Conservation (phyloP, 768 basidiomycete genomes). For the Paxillus ammoniavirescens region DNA sequence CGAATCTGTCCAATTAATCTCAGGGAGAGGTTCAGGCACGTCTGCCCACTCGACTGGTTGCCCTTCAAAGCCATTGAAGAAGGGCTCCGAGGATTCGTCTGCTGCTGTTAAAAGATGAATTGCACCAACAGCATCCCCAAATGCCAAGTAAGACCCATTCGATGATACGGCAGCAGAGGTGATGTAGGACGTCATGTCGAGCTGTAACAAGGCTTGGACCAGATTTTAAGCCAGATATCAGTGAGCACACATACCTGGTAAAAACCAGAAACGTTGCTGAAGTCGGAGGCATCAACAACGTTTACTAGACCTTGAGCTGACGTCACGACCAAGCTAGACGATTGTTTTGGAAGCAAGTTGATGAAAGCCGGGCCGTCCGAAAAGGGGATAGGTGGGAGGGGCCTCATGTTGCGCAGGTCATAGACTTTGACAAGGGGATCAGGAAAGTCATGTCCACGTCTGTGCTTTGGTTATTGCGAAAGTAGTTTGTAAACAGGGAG, state of each 20-base stretch:
- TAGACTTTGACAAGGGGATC: constrained; percentile 94
- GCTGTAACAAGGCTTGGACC: constrained; percentile 36
- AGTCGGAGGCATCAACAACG: constrained; percentile 77
- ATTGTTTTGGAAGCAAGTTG: constrained; percentile 71
- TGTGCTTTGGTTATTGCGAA: constrained; percentile 31
- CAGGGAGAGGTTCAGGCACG: constrained; percentile 59
- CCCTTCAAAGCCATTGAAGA: constrained; percentile 90
- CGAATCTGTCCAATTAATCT: constrained; percentile 77
- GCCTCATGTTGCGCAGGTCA: constrained; percentile 79
- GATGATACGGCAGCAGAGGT: constrained; percentile 81
- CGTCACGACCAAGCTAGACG: constrained; percentile 70
- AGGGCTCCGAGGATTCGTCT: constrained; percentile 52
- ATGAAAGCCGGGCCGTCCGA: constrained; percentile 86
- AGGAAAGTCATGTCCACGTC: constrained; percentile 83
- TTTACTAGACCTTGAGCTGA: constrained; percentile 84
- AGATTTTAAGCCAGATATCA: not conserved
- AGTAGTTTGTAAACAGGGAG: not conserved
- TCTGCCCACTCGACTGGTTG: constrained; percentile 86
- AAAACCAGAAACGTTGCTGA: constrained; percentile 66
- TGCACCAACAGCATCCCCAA: constrained; percentile 83
- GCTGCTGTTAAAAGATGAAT: constrained; percentile 82
- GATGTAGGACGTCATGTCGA: constrained; percentile 72
- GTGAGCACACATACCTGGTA: constrained; percentile 58
- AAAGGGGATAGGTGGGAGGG: constrained; percentile 85
- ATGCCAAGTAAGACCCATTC: constrained; percentile 87